phyloP scores from a whole-genome alignment of 139 green algal genomes.

The Choricystis sp. region DNA sequence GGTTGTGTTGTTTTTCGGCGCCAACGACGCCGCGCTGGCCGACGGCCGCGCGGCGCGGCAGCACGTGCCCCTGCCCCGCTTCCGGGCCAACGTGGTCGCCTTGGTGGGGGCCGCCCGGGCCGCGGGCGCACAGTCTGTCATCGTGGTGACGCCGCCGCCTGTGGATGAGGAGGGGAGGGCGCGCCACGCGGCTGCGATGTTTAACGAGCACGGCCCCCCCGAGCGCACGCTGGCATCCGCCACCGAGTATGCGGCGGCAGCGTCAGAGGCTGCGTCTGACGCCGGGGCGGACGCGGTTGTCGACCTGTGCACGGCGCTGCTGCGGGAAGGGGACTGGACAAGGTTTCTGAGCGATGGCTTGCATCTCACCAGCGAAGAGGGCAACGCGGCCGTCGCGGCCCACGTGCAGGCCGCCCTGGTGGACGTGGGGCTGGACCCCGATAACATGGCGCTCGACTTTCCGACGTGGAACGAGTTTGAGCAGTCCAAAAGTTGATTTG shows the following conservation, averaged over 20 bases:
- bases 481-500: not conserved
- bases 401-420: slow-evolving; percentile 26
- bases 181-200: slow-evolving; percentile 1
- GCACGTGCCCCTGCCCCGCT: slow-evolving; percentile 49
- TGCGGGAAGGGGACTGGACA: slow-evolving; percentile 21
- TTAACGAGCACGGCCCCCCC: not conserved
- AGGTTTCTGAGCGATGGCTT: slow-evolving; percentile 42
- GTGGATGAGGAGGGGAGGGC: slow-evolving; percentile 26
- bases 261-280: not conserved
- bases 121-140: slow-evolving; percentile 10
- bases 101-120: slow-evolving; percentile 17
- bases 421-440: slow-evolving; percentile 3
- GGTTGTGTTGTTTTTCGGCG: slow-evolving; percentile 54
- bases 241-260: not conserved
- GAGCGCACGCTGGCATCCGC: not conserved
- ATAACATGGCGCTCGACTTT: not conserved
- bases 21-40: slow-evolving; percentile 54
- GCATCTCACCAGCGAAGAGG: slow-evolving; percentile 44
- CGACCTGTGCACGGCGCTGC: slow-evolving; percentile 47
- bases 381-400: slow-evolving; percentile 25
- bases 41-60: slow-evolving; percentile 21
- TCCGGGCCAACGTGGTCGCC: slow-evolving; percentile 20
- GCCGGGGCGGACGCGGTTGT: no score
- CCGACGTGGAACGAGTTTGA: no score
- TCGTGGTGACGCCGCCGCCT: slow-evolving; percentile 38